Percentiles rank a stretch among this genome's conserved stretches.
Evolutionary conservation across 108 stramenopile genomes (phyloP).

Genomic region (Stephanodiscus minutulus): DNA sequence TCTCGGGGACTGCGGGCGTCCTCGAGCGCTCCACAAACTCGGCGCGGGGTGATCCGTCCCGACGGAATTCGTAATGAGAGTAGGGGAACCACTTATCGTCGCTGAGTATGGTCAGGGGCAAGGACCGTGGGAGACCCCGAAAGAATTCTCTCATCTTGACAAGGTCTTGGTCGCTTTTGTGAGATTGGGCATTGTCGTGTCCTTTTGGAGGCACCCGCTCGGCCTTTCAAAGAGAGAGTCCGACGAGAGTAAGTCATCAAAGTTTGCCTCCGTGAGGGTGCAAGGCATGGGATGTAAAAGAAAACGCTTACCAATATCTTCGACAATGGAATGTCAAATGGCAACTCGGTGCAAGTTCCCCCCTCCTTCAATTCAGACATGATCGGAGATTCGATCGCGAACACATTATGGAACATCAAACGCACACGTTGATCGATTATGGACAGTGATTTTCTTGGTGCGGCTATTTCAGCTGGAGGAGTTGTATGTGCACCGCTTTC

Average conservation of each 20-base stretch:
- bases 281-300: not conserved
- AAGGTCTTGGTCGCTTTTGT: constrained; percentile 34
- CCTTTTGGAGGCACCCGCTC: constrained; percentile 7
- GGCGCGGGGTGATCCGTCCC: constrained; percentile 27
- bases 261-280: not conserved
- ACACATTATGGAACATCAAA: constrained; percentile 44
- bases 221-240: not conserved
- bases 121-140: constrained; percentile 13
- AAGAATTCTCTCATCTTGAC: constrained; percentile 18
- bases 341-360: constrained; percentile 16
- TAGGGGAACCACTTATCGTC: constrained; percentile 49
- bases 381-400: constrained; percentile 9
- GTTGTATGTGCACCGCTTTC: not conserved
- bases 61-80: constrained; percentile 40
- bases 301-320: constrained; percentile 29
- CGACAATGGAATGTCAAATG: constrained; percentile 36
- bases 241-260: not conserved
- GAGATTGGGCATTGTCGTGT: not conserved
- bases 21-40: constrained; percentile 14
- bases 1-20: constrained; percentile 39
- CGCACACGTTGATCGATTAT: constrained; percentile 33
- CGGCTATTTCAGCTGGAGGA: not conserved
- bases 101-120: constrained; percentile 34
- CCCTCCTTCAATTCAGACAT: not conserved
- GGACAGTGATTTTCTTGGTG: not conserved